These are phyloP conservation scores for Macadamia tetraphylla DNA, from an alignment of 164 flowering plant genomes.

Conservation along the genomic window DNA sequence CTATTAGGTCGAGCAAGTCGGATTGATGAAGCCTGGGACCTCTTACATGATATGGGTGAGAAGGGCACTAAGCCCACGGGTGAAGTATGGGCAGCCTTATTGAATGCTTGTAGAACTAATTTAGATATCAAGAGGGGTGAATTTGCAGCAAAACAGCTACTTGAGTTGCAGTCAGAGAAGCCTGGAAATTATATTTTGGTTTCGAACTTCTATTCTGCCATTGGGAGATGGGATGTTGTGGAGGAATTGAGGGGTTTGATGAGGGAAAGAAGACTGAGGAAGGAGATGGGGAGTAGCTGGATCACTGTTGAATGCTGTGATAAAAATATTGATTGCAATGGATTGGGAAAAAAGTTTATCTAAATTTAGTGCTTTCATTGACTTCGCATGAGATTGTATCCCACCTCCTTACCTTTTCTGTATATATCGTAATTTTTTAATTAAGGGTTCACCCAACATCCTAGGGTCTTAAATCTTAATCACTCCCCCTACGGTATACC, in stretches of 20 bases:
- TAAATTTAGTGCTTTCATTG: no score
- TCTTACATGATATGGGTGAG: slow-evolving; percentile 29
- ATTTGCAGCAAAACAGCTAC: slow-evolving; percentile 36
- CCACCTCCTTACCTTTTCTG: no score
- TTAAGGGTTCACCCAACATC: no score
- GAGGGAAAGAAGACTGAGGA: slow-evolving; percentile 32
- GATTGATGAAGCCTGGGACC: slow-evolving; percentile 42
- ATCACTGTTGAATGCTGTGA: slow-evolving; percentile 6
- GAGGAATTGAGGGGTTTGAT: slow-evolving; percentile 34
- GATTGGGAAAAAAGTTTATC: no score
- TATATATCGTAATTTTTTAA: no score
- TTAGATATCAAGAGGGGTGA: slow-evolving; percentile 38
- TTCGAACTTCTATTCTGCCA: slow-evolving; percentile 54
- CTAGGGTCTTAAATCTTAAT: no score
- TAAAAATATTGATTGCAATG: neutral
- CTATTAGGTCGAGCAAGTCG: slow-evolving; percentile 42
- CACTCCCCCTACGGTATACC: no score
- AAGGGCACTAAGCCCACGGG: slow-evolving; percentile 16
- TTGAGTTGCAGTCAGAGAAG: slow-evolving; percentile 42
- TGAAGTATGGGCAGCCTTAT: slow-evolving; percentile 40
- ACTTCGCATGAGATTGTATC: no score
- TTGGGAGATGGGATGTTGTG: slow-evolving; percentile 47
- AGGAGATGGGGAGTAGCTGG: slow-evolving; percentile 49
- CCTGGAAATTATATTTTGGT: slow-evolving; percentile 37
- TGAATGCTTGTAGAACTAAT: slow-evolving; percentile 44